Evolutionary conservation across 345 rosid species (phyloP).

Genomic region (Eucalyptus regnans): DNA sequence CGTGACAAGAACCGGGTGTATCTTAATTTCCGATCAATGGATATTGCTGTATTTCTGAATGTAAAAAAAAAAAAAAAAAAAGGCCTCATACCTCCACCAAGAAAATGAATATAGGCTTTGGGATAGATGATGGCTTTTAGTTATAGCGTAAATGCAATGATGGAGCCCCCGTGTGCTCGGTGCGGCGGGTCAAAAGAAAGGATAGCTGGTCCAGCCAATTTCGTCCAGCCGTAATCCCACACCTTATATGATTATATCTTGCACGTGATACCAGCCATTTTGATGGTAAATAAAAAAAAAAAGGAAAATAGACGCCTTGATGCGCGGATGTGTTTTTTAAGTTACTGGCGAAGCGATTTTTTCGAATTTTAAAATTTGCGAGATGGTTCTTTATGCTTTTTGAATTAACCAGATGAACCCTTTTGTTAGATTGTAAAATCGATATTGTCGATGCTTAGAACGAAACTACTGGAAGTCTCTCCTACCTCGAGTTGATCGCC

Average conservation of each 20-base stretch:
- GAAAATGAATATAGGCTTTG: neutral
- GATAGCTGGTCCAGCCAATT: neutral
- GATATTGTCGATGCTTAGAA: neutral
- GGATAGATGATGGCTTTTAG: no score
- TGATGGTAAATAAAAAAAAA: neutral
- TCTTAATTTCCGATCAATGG: neutral
- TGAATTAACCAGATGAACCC: neutral
- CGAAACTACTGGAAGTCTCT: neutral
- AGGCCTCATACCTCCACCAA: neutral
- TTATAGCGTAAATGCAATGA: neutral
- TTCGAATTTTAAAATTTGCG: neutral
- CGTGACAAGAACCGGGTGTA: neutral
- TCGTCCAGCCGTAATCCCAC: neutral
- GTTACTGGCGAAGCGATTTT: neutral
- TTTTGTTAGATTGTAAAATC: neutral
- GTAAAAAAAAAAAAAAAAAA: no score
- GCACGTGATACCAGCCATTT: neutral
- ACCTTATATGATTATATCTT: neutral
- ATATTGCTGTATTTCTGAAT: neutral
- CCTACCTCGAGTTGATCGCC: neutral
- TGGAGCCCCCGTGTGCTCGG: neutral
- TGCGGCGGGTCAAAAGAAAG: neutral
- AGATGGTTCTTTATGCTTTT: neutral
- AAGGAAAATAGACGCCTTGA: neutral
- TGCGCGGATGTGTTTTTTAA: neutral